These are phyloP conservation scores for Elsinoe necatrix DNA, from an alignment of 2,329 filamentous ascomycete genomes.

Conservation along the genomic window DNA sequence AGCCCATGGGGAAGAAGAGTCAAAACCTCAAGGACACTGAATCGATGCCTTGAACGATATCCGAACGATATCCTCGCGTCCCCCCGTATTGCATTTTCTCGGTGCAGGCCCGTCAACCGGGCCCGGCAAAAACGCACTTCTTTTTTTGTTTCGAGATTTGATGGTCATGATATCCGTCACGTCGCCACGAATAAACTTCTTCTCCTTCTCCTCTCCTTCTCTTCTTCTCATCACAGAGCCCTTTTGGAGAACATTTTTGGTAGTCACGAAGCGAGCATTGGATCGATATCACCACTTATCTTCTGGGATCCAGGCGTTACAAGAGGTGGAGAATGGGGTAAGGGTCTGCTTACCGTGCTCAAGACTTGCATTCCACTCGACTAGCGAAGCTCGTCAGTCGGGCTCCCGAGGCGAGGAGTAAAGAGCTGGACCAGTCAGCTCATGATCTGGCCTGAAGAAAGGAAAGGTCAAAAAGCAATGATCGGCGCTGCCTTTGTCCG, in stretches of 20 bases:
- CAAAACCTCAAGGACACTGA: slow-evolving; percentile 17
- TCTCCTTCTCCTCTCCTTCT: not conserved
- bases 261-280: slow-evolving; percentile 13
- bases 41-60: slow-evolving; percentile 10
- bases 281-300: not conserved
- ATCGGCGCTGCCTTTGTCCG: too few relatives aligned
- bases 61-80: too few relatives aligned
- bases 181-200: slow-evolving; percentile 11
- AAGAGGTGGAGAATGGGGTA: not conserved
- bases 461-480: not conserved
- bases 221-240: not conserved
- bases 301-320: not conserved
- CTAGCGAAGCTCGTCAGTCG: not conserved
- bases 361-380: not conserved
- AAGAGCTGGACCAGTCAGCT: slow-evolving; percentile 12
- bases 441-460: not conserved
- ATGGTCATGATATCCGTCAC: slow-evolving; percentile 12
- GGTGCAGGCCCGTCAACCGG: not conserved
- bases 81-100: not conserved
- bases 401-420: not conserved
- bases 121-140: slow-evolving; percentile 6
- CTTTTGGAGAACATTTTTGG: not conserved
- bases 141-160: not conserved
- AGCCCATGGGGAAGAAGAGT: slow-evolving; percentile 29
- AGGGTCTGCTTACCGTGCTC: not conserved